These are phyloP conservation scores for Ogataea hybrid DNA, from an alignment of 1,139 yeast species.

Conservation along the genomic window DNA sequence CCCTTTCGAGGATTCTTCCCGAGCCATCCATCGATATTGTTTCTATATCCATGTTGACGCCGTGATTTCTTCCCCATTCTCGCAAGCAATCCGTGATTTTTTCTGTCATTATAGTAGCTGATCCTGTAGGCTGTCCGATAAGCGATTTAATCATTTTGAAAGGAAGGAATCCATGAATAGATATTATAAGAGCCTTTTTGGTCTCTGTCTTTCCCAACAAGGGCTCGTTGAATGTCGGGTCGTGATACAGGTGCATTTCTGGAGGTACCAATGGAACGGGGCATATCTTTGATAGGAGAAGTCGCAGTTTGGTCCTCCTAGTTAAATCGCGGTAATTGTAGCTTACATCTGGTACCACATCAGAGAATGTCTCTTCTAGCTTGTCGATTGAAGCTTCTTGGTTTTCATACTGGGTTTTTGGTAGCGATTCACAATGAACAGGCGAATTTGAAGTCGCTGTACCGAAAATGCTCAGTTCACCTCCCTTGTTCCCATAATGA, in stretches of 20 bases:
- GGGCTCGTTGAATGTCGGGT: constrained; percentile 27
- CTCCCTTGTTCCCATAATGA: constrained; percentile 16
- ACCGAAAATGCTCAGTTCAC: constrained; percentile 39
- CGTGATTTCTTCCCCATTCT: constrained; percentile 39
- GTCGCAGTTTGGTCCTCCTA: constrained; percentile 38
- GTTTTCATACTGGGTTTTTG: constrained; percentile 28
- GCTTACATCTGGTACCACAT: constrained; percentile 28
- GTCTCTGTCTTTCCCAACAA: constrained; percentile 14
- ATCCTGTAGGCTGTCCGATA: constrained; percentile 49
- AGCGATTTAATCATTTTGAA: constrained; percentile 46
- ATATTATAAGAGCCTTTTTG: constrained; percentile 43
- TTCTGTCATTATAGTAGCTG: constrained; percentile 37
- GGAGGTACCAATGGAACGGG: constrained; percentile 18
- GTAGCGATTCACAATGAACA: constrained; percentile 24
- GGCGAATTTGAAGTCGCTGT: constrained; percentile 35
- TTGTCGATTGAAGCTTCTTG: constrained; percentile 20
- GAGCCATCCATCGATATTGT: constrained; percentile 53
- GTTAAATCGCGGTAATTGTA: constrained; percentile 35
- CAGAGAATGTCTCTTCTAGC: constrained; percentile 1
- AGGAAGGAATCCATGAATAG: constrained; percentile 54
- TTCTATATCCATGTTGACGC: constrained; percentile 35
- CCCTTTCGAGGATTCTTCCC: constrained; percentile 46
- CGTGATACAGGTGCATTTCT: constrained; percentile 32
- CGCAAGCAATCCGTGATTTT: constrained; percentile 39
- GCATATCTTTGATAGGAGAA: constrained; percentile 34